Percentiles rank a stretch among this genome's conserved stretches.
Evolutionary conservation across 116 monocot genomes (phyloP).

Genomic region (Trichopus zeylanicus): DNA sequence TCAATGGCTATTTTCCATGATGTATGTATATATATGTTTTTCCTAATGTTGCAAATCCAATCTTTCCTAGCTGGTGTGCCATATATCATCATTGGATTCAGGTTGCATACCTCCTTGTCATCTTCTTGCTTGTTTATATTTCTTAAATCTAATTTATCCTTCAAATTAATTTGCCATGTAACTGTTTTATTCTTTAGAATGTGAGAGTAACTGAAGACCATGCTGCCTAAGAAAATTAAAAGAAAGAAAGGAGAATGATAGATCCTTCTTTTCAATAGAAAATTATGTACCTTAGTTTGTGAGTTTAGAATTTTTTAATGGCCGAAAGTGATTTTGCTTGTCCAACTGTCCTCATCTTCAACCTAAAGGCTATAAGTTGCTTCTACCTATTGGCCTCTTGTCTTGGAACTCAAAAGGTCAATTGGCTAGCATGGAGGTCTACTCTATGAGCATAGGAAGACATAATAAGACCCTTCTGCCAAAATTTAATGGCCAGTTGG

Average conservation of each 20-base stretch:
- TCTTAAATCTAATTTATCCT: no score
- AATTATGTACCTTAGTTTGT: no score
- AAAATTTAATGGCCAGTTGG: no score
- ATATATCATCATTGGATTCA: slow-evolving; percentile 85
- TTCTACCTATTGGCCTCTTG: no score
- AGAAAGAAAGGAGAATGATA: neutral
- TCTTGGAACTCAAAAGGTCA: no score
- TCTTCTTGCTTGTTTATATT: neutral
- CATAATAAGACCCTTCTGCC: no score
- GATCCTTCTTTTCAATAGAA: neutral
- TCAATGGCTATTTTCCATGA: neutral
- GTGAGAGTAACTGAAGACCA: neutral
- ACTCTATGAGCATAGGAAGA: no score
- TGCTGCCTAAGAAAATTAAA: neutral
- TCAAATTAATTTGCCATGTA: neutral
- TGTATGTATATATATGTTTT: neutral
- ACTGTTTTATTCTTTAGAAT: neutral
- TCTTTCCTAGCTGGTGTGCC: slow-evolving; percentile 93
- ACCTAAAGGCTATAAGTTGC: no score
- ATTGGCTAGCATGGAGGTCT: no score
- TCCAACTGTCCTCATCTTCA: no score
- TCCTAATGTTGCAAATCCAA: slow-evolving; percentile 70
- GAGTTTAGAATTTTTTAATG: no score
- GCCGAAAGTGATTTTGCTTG: no score
- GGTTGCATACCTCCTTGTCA: slow-evolving; percentile 26